Percentiles rank a stretch among this genome's conserved stretches.
Conservation (phyloP, 768 basidiomycete genomes). For the Termitomyces sp. region DNA sequence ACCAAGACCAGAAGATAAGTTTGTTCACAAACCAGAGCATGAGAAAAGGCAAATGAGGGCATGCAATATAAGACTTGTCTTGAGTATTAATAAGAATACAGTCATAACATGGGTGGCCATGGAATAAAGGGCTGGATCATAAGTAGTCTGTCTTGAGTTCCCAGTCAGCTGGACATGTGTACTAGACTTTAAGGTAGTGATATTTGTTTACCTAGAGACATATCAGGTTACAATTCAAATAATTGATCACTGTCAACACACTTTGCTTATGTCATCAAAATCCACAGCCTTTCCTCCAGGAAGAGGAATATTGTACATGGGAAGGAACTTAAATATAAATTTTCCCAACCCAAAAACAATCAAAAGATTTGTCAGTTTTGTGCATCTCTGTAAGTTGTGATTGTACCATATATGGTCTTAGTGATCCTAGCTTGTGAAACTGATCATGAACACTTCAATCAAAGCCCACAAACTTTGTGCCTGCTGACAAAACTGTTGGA, state of each 20-base stretch:
- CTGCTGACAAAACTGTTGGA: background rate
- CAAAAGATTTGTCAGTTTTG: background rate
- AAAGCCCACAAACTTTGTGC: background rate
- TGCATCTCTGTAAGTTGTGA: background rate
- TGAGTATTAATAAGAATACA: background rate
- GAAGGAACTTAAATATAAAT: background rate
- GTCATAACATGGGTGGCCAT: background rate
- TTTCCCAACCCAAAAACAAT: background rate
- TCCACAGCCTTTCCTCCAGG: background rate
- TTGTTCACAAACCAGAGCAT: background rate
- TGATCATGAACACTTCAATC: background rate
- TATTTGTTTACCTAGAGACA: too few relatives aligned
- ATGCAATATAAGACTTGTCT: background rate
- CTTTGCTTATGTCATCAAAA: background rate
- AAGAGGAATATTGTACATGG: background rate
- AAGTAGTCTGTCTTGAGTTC: background rate
- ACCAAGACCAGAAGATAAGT: background rate
- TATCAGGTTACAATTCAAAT: too few relatives aligned
- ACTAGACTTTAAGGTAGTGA: too few relatives aligned
- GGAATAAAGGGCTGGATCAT: background rate
- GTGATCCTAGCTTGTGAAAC: background rate
- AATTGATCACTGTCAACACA: too few relatives aligned
- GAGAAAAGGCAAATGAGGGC: background rate
- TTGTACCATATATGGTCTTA: background rate
- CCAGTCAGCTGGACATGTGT: background rate